Evolutionary conservation across 2,329 filamentous ascomycete genomes (phyloP).

Genomic region (Curvularia hawaiiensis): DNA sequence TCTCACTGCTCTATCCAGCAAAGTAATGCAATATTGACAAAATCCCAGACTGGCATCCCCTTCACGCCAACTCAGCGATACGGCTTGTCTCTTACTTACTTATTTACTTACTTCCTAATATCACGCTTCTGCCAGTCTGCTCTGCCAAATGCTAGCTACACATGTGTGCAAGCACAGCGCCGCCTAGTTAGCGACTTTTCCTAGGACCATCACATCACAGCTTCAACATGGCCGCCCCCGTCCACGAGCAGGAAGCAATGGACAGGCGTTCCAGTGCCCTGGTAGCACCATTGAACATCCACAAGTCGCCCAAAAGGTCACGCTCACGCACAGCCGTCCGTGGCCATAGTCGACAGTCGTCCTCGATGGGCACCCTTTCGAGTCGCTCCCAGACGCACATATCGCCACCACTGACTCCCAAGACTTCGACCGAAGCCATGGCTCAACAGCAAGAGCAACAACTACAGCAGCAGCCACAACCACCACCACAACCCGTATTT

Average conservation of each 20-base stretch:
- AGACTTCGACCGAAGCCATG: conserved; percentile 67
- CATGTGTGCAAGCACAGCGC: conserved; percentile 30
- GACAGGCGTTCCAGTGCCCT: conserved; percentile 44
- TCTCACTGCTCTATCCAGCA: conserved; percentile 34
- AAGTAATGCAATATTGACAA: conserved; percentile 33
- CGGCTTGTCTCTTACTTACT: conserved; percentile 3
- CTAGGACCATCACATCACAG: conserved; percentile 4
- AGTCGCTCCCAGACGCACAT: conserved; percentile 59
- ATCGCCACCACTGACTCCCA: conserved; percentile 78
- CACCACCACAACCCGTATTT: conserved; percentile 67
- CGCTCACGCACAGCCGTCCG: conserved; percentile 27
- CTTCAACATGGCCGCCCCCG: conserved; percentile 37
- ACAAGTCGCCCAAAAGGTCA: conserved; percentile 42
- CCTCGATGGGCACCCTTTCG: conserved; percentile 38
- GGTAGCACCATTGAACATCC: conserved; percentile 46
- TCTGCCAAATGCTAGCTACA: conserved; percentile 35
- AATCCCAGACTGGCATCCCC: conserved; percentile 1
- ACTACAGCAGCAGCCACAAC: conserved; percentile 29
- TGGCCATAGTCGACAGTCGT: conserved; percentile 41
- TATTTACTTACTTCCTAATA: conserved; percentile 6
- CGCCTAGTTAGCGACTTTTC: conserved; percentile 34
- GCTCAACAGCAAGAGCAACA: conserved; percentile 41
- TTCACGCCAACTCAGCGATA: conserved; percentile 24
- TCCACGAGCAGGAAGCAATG: conserved; percentile 32
- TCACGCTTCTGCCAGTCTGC: conserved; percentile 15